Percentiles rank a stretch among this genome's conserved stretches.
Conservation (phyloP, 2,329 filamentous ascomycete species). For the Fusarium irregulare region DNA sequence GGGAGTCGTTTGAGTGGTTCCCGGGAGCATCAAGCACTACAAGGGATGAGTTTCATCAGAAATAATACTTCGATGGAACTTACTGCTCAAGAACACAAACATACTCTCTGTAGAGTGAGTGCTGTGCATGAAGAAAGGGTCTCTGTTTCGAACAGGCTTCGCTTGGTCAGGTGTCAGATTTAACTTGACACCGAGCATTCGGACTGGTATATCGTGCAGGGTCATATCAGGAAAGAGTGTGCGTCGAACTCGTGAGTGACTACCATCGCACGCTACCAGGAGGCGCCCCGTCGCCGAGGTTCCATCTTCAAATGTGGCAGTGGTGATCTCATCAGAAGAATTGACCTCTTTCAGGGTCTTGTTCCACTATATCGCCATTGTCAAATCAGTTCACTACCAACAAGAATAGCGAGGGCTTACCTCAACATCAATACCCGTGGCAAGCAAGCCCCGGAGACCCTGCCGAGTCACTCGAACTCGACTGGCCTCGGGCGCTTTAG, state of each 20-base stretch:
- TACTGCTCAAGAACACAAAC: conserved; percentile 65
- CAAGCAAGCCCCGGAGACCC: conserved; percentile 58
- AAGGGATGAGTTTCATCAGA: accelerated
- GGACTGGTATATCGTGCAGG: conserved; percentile 59
- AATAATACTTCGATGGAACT: conserved; percentile 11
- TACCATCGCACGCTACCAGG: conserved; percentile 64
- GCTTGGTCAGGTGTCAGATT: conserved; percentile 56
- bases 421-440: conserved; percentile 59
- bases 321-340: conserved; percentile 49
- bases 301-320: conserved; percentile 60
- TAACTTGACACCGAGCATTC: conserved; percentile 60
- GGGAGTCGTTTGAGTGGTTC: conserved; percentile 50
- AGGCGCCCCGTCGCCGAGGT: conserved; percentile 55
- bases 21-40: conserved; percentile 62
- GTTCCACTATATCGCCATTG: conserved; percentile 50
- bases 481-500: conserved; percentile 56
- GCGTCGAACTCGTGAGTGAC: conserved; percentile 57
- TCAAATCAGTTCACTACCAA: no score
- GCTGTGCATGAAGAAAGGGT: conserved; percentile 67
- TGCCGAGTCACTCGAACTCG: conserved; percentile 62
- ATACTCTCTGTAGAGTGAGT: conserved; percentile 62
- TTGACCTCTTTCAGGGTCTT: conserved; percentile 52
- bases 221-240: conserved; percentile 51
- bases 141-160: conserved; percentile 57
- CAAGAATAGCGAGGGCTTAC: conserved; percentile 41